Conservation (phyloP, 2,329 filamentous ascomycete species). For the Neofusicoccum ribis region DNA sequence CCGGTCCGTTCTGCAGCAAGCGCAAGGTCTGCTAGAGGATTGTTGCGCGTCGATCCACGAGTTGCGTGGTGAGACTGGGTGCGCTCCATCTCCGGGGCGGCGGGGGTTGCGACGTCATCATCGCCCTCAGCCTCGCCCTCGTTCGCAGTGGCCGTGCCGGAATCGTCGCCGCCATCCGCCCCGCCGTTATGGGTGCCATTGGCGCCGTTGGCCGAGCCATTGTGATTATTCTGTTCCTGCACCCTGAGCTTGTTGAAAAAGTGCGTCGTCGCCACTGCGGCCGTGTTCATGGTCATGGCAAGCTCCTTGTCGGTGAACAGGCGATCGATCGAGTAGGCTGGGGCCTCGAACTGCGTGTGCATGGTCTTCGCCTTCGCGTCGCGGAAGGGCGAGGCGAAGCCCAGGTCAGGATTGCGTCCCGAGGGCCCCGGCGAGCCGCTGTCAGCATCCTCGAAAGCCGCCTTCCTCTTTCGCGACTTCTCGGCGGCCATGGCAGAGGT, state of each 20-base stretch:
- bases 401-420: conserved; percentile 47
- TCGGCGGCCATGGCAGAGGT: conserved; percentile 49
- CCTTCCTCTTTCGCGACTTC: conserved; percentile 60
- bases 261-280: conserved; percentile 58
- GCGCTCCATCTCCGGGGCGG: conserved; percentile 60
- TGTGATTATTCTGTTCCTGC: conserved; percentile 36
- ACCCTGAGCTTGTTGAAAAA: conserved; percentile 57
- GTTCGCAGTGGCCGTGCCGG: conserved; percentile 30
- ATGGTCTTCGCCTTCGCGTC: conserved; percentile 55
- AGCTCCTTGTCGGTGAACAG: conserved; percentile 69
- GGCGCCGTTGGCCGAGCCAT: conserved; percentile 33
- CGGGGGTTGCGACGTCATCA: conserved; percentile 40
- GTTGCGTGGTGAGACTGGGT: conserved; percentile 58
- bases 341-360: conserved; percentile 58
- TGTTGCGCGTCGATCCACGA: conserved; percentile 50
- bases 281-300: conserved; percentile 60
- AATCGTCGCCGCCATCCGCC: conserved; percentile 26
- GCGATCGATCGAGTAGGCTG: conserved; percentile 62
- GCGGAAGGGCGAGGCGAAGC: conserved; percentile 51
- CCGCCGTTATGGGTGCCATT: conserved; percentile 29
- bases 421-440: conserved; percentile 58
- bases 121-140: conserved; percentile 38
- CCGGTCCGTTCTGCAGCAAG: conserved; percentile 39
- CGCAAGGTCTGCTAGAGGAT: conserved; percentile 58
- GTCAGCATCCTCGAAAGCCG: conserved; percentile 54